Percentiles rank a stretch among this genome's conserved stretches.
Conservation (phyloP, 2,329 filamentous ascomycete species). For the Camillea tinctor region DNA sequence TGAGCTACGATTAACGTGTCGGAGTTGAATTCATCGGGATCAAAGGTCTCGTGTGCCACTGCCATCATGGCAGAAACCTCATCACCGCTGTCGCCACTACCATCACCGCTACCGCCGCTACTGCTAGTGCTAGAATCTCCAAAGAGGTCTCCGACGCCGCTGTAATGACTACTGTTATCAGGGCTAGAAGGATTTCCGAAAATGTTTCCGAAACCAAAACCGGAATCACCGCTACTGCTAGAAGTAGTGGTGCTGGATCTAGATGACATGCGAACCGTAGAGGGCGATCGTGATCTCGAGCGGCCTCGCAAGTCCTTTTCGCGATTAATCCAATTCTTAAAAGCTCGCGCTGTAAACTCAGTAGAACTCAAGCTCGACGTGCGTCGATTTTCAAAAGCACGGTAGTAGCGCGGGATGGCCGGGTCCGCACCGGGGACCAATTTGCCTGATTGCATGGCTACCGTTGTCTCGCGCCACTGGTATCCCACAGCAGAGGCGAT, state of each 20-base stretch:
- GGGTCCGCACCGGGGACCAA: slow-evolving; percentile 7
- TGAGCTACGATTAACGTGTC: not conserved
- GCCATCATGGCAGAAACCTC: not conserved
- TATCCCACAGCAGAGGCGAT: slow-evolving; percentile 20
- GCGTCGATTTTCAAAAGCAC: slow-evolving; percentile 12
- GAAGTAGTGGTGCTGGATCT: not conserved
- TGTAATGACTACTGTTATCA: not conserved
- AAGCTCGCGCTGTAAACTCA: slow-evolving; percentile 14
- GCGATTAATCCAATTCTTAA: slow-evolving; percentile 15
- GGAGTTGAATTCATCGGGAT: not conserved
- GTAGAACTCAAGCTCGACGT: slow-evolving; percentile 11
- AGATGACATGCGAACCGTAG: not conserved
- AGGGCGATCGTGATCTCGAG: slow-evolving; percentile 1
- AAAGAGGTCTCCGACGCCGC: too few species aligned
- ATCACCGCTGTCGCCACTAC: not conserved
- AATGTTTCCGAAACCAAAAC: not conserved
- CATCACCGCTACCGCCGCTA: not conserved
- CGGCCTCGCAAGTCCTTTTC: not conserved
- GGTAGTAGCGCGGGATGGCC: slow-evolving; percentile 1
- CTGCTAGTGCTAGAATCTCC: too few species aligned
- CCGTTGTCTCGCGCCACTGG: slow-evolving; percentile 17
- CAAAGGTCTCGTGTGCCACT: not conserved
- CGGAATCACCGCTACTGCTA: not conserved
- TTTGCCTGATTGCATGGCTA: slow-evolving; percentile 9
- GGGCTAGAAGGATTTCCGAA: not conserved